A percentile compares a stretch with the other conserved stretches of the same genome.
Conservation (phyloP, 371 early-diverging fungal species). For the Gilbertella persicaria region DNA sequence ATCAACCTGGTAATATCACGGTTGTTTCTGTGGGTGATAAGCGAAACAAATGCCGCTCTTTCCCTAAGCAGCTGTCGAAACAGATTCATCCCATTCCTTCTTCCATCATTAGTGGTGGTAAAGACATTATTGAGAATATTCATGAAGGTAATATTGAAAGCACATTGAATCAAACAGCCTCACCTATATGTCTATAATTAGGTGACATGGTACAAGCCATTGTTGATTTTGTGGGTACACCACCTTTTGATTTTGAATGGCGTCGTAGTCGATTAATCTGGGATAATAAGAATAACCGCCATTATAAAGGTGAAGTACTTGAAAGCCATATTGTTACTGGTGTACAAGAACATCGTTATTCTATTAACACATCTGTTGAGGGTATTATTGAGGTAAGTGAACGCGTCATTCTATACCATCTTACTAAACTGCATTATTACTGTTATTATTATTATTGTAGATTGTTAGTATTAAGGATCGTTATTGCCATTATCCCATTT, state of each 20-base stretch:
- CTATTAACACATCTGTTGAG: conserved; percentile 49
- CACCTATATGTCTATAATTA: not conserved
- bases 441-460: conserved; percentile 11
- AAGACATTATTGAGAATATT: conserved; percentile 50
- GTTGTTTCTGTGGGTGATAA: conserved; percentile 56
- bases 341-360: conserved; percentile 40
- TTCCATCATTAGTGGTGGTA: conserved; percentile 51
- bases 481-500: conserved; percentile 45
- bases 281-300: conserved; percentile 37
- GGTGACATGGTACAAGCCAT: conserved; percentile 55
- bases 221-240: conserved; percentile 50
- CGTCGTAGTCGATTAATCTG: conserved; percentile 48
- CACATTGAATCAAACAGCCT: not conserved
- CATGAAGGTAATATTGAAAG: conserved; percentile 38
- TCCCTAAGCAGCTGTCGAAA: conserved; percentile 39
- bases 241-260: conserved; percentile 61
- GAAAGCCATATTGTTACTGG: conserved; percentile 50
- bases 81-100: conserved; percentile 51
- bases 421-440: not conserved
- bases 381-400: conserved; percentile 51
- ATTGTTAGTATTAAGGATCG: conserved; percentile 46
- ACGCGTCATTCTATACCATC: not conserved
- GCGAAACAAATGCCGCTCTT: conserved; percentile 52
- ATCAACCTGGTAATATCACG: conserved; percentile 56
- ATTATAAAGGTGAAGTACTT: conserved; percentile 45